These are phyloP conservation scores for Hericium coralloides DNA, from an alignment of 768 basidiomycete genomes.

Conservation along the genomic window DNA sequence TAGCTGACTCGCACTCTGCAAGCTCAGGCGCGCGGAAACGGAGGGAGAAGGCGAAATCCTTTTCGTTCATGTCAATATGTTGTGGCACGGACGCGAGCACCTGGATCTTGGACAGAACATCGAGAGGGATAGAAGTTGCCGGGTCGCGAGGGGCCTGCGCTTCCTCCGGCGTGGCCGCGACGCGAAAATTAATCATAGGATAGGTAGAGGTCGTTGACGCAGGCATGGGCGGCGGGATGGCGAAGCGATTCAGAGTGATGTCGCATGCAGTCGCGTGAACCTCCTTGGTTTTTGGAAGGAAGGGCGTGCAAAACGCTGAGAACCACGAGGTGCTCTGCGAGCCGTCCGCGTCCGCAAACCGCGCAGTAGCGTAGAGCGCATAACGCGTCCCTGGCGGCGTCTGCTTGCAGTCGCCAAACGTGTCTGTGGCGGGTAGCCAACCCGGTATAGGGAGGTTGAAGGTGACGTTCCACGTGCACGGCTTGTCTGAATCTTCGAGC, in stretches of 20 bases:
- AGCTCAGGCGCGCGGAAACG: slow-evolving; percentile 52
- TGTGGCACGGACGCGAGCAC: slow-evolving; percentile 57
- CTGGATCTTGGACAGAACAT: slow-evolving; percentile 54
- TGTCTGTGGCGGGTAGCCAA: slow-evolving; percentile 64
- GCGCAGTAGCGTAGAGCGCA: slow-evolving; percentile 57
- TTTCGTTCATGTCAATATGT: slow-evolving; percentile 37
- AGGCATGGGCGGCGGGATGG: slow-evolving; percentile 26
- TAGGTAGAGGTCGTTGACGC: slow-evolving; percentile 26
- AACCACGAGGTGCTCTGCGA: slow-evolving; percentile 33
- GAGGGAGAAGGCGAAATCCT: slow-evolving; percentile 43
- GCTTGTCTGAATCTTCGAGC: slow-evolving; percentile 43
- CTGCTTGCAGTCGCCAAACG: slow-evolving; percentile 34
- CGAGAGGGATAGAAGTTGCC: slow-evolving; percentile 32
- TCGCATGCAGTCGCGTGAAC: slow-evolving; percentile 29
- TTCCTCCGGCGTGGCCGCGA: slow-evolving; percentile 10
- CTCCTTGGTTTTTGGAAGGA: slow-evolving; percentile 36
- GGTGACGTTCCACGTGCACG: slow-evolving; percentile 64
- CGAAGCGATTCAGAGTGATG: slow-evolving; percentile 48
- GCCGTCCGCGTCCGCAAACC: slow-evolving; percentile 37
- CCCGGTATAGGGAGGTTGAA: slow-evolving; percentile 85
- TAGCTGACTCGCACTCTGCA: slow-evolving; percentile 37
- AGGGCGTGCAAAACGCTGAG: slow-evolving; percentile 46
- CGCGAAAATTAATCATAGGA: slow-evolving; percentile 27
- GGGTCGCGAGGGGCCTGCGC: slow-evolving; percentile 9
- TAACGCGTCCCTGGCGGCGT: slow-evolving; percentile 51